Evolutionary conservation across 2,329 filamentous ascomycete species (phyloP).

Genomic region (Lachnellula subtilissima): DNA sequence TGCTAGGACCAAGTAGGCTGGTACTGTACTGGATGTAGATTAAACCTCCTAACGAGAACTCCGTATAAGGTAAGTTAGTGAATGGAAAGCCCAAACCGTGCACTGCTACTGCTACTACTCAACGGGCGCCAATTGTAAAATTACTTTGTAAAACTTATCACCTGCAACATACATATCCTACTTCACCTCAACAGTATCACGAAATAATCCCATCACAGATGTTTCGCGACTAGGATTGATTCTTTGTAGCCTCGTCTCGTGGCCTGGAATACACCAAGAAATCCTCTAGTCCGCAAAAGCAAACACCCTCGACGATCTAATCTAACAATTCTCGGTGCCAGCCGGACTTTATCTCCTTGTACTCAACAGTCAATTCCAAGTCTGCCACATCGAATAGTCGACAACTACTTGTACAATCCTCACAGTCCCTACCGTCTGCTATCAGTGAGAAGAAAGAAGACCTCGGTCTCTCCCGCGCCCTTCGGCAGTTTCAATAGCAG

Average conservation of each 20-base stretch:
- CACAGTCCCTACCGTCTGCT: background rate
- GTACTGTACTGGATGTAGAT: too few relatives aligned
- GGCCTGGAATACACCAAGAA: background rate
- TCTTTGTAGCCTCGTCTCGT: background rate
- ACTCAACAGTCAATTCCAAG: background rate
- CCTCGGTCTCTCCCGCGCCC: background rate
- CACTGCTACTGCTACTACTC: background rate
- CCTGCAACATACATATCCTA: background rate
- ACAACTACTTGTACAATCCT: background rate
- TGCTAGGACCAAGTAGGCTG: too few relatives aligned
- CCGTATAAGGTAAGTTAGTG: background rate
- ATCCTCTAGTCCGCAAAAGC: background rate
- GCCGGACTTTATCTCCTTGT: background rate
- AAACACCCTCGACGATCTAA: background rate
- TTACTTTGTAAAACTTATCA: too few relatives aligned
- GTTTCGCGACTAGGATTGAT: background rate
- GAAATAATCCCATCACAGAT: background rate
- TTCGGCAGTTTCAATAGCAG: conserved; percentile 16
- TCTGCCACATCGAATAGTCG: background rate
- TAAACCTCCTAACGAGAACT: background rate
- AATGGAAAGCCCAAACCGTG: too few relatives aligned
- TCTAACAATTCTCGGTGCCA: background rate
- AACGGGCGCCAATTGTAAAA: too few relatives aligned
- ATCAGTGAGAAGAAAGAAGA: background rate
- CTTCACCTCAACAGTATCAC: background rate